Conservation (phyloP, 2,329 filamentous ascomycete species). For the Clathrospora elynae region DNA sequence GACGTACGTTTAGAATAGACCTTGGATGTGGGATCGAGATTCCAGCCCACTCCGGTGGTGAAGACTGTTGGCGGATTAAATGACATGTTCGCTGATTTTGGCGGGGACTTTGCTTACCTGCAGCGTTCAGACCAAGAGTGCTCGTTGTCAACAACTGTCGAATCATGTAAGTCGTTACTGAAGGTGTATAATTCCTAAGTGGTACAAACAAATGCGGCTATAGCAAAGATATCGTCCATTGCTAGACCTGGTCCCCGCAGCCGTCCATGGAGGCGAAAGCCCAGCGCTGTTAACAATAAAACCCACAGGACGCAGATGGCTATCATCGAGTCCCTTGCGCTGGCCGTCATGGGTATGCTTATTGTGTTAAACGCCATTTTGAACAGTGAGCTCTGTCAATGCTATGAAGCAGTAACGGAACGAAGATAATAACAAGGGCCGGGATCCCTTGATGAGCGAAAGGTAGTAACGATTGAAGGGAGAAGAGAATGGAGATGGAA, state of each 20-base stretch:
- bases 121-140: constrained; percentile 26
- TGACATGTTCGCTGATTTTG: neutral
- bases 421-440: neutral
- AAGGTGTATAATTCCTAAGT: too few relatives aligned
- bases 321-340: constrained; percentile 26
- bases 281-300: constrained; percentile 18
- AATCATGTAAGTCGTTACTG: constrained; percentile 2
- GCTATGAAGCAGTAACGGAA: too few relatives aligned
- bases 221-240: constrained; percentile 25
- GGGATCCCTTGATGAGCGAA: constrained; percentile 1
- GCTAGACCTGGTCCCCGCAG: constrained; percentile 24
- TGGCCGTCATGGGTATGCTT: constrained; percentile 22
- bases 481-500: too few relatives aligned
- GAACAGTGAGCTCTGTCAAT: too few relatives aligned
- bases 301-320: constrained; percentile 27
- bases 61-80: constrained; percentile 14
- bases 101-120: constrained; percentile 6
- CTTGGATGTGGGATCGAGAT: constrained; percentile 16
- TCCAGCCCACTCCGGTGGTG: constrained; percentile 26
- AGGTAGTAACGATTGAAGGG: too few relatives aligned
- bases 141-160: constrained; percentile 21
- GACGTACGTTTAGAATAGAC: constrained; percentile 22
- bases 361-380: constrained; percentile 13
- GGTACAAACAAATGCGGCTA: constrained; percentile 19
- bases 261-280: constrained; percentile 21